These are phyloP conservation scores for Umbilicus rupestris DNA, from an alignment of 164 flowering plant genomes.

Conservation along the genomic window DNA sequence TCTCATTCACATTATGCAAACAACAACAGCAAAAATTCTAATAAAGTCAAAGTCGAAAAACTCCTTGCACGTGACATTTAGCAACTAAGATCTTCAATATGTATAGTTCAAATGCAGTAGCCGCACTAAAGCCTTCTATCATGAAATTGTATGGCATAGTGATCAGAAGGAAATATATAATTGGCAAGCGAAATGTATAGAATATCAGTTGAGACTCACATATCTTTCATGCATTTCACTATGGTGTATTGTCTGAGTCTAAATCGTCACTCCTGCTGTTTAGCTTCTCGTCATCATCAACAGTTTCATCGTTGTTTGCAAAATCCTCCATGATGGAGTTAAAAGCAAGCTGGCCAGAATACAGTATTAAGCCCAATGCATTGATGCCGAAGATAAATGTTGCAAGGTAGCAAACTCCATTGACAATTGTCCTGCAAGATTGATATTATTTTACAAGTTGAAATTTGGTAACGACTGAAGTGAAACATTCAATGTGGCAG, in stretches of 20 bases:
- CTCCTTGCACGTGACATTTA: background rate
- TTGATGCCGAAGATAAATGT: conserved; percentile 85
- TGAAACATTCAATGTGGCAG: background rate
- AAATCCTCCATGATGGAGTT: conserved; percentile 48
- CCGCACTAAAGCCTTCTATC: background rate
- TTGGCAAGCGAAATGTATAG: background rate
- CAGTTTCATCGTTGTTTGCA: conserved; percentile 17
- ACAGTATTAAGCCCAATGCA: conserved; percentile 62
- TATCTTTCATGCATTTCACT: conserved; percentile 6
- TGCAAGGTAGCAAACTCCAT: conserved; percentile 91
- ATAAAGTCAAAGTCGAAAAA: too few species aligned
- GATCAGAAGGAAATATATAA: background rate
- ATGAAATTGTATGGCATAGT: too few species aligned
- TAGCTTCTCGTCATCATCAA: conserved; percentile 19
- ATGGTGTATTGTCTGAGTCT: conserved; percentile 21
- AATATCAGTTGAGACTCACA: background rate
- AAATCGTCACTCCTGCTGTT: conserved; percentile 20
- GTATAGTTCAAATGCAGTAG: background rate
- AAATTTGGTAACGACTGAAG: background rate
- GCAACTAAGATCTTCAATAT: background rate
- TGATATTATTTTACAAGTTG: conserved; percentile 8
- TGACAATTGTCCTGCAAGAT: conserved; percentile 86
- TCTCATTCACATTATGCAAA: too few species aligned
- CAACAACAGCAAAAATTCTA: too few species aligned
- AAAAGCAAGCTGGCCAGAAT: conserved; percentile 75